phyloP scores from a whole-genome alignment of 2,329 filamentous ascomycete genomes.

The Pseudopithomyces maydicus region DNA sequence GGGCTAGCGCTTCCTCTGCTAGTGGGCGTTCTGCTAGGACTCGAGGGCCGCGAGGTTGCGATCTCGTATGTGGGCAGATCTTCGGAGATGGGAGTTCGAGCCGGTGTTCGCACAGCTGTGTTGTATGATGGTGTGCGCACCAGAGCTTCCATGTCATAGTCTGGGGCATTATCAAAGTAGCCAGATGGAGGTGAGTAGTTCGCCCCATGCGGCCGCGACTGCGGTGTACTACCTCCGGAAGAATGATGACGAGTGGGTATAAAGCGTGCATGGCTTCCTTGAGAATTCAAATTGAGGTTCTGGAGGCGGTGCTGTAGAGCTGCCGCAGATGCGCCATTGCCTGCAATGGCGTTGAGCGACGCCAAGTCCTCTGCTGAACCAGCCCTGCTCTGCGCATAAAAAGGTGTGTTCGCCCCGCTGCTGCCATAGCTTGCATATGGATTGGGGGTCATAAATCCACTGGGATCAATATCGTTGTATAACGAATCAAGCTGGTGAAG shows the following conservation, averaged over 20 bases:
- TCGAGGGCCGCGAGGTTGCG: conserved; percentile 51
- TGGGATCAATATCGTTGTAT: conserved; percentile 83
- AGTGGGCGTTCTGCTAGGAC: conserved; percentile 37
- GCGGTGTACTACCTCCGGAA: conserved; percentile 43
- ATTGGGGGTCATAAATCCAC: conserved; percentile 79
- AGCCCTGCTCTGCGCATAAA: conserved; percentile 70
- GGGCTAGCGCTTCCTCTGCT: conserved; percentile 41
- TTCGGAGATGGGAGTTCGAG: conserved; percentile 48
- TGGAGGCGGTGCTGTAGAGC: conserved; percentile 72
- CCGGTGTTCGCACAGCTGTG: conserved; percentile 54
- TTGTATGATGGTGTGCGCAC: conserved; percentile 58
- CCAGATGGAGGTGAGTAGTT: conserved; percentile 25
- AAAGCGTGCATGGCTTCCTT: conserved; percentile 32
- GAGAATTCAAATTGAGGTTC: conserved; percentile 52
- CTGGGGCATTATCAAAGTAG: conserved; percentile 19
- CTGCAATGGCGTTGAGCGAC: conserved; percentile 54
- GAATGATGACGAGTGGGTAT: conserved; percentile 30
- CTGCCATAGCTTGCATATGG: conserved; percentile 60
- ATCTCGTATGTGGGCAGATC: conserved; percentile 53
- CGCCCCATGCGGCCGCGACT: conserved; percentile 26
- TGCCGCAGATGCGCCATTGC: conserved; percentile 57
- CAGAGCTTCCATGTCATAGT: conserved; percentile 54
- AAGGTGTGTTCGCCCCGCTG: conserved; percentile 73
- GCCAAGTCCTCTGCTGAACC: conserved; percentile 82
- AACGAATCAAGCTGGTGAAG: conserved; percentile 88